Evolutionary conservation across 1,139 yeast genomes (phyloP), one percentile per base, ranked within the genome.

Genomic region (Pneumocystis sp.): DNA sequence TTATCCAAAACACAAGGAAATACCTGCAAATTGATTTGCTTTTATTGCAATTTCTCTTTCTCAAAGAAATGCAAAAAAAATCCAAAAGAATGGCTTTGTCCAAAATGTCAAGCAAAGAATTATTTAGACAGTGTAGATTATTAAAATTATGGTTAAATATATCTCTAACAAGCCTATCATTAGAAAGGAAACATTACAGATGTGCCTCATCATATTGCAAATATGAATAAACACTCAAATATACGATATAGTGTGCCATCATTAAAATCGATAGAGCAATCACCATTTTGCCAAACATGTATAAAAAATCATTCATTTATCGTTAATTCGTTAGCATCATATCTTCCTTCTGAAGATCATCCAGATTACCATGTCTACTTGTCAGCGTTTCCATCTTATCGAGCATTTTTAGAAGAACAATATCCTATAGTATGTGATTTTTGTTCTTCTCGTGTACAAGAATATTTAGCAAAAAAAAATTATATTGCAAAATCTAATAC

Each of bases 231-330:
- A 34, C 39, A 57, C 34, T 39, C 39, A 45, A 21, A 29, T 45
- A 56, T 31, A 3, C 64, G 45, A 15, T 50, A 25, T 34, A n/a
- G 29, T 25, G 25, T 35, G 39, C 35, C n/a, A 25, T 34, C 35
- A 29, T 37, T 29, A 15, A 40, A 56, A 19, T 12, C 37, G 3
- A 19, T 61, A 19, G 56, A 60, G 15, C 59, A 56, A 17, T 61
- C 68, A 12, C 71, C 71, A 15, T 69, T 69, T 61, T 69, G 71
- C 50, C 61, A 65, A 19, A 63, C 63, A n/a, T 69, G 71, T 44
- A 61, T 62, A 35, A 62, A 63, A 50, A 69, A 69, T 42, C 71
- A 69, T 63, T 63, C 66, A n/a, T 60, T 69, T 12, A 60, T 68
- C 29, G 57, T 63, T 21, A 64, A 67, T n/a, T 59, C 68, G 12